Conservation (phyloP, 2,329 filamentous ascomycete species). For the Botrytis galanthina region DNA sequence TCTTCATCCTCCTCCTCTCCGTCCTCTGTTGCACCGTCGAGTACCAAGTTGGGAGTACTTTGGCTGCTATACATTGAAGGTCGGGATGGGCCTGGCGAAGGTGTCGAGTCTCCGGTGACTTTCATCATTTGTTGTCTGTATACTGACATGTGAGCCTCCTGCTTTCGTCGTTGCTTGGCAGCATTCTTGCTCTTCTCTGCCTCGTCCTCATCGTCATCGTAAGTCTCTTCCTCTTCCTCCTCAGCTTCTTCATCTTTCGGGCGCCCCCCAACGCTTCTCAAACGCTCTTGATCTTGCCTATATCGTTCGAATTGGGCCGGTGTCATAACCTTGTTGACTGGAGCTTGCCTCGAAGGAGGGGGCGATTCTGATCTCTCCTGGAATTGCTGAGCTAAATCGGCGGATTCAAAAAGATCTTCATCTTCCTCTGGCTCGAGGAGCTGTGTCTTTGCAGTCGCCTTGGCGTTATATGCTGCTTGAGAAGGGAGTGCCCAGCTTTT, state of each 20-base stretch:
- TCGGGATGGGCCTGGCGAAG: constrained; percentile 44
- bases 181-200: constrained; percentile 70
- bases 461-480: constrained; percentile 25
- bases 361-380: constrained; percentile 28
- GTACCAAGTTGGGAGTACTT: constrained; percentile 60
- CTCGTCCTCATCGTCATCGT: constrained; percentile 77
- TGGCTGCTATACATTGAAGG: constrained; percentile 55
- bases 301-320: constrained; percentile 83
- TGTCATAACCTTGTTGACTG: constrained; percentile 80
- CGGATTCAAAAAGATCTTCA: constrained; percentile 35
- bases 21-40: constrained; percentile 44
- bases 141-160: constrained; percentile 85
- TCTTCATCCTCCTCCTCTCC: constrained; percentile 80
- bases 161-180: constrained; percentile 76
- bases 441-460: constrained; percentile 28
- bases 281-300: constrained; percentile 69
- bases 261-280: constrained; percentile 45
- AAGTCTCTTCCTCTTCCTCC: constrained; percentile 59
- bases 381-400: constrained; percentile 34
- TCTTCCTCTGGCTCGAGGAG: constrained; percentile 32
- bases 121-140: constrained; percentile 98
- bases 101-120: constrained; percentile 71
- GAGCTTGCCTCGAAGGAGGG: constrained; percentile 31
- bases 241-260: constrained; percentile 56
- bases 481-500: constrained; percentile 36